phyloP scores from a whole-genome alignment of 176 grass and related monocot genomes.

The Musa schizocarpa region DNA sequence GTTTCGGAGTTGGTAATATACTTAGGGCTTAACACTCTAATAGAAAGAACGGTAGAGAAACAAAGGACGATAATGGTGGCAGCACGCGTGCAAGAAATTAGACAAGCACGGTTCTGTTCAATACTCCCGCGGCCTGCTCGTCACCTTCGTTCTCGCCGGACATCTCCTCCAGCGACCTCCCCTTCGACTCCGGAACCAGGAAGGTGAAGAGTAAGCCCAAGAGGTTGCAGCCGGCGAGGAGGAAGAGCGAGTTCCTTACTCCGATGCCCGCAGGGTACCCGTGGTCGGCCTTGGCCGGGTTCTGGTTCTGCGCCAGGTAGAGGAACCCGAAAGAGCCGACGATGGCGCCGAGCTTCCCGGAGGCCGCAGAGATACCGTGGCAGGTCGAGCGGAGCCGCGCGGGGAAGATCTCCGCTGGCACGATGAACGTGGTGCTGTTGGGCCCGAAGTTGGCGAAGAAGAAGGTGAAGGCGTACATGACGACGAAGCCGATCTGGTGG shows the following conservation, averaged over 20 bases:
- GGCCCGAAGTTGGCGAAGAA: slow-evolving; percentile 53
- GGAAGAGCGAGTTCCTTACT: slow-evolving; percentile 51
- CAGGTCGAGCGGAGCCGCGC: slow-evolving; percentile 64
- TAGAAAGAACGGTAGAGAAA: too few species aligned
- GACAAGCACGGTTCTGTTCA: slow-evolving; percentile 26
- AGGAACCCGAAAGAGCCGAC: slow-evolving; percentile 64
- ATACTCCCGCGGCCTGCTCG: background rate
- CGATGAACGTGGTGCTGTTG: slow-evolving; percentile 77
- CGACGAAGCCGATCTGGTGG: slow-evolving; percentile 49
- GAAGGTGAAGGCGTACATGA: slow-evolving; percentile 58
- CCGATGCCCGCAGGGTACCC: slow-evolving; percentile 67
- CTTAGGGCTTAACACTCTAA: too few species aligned
- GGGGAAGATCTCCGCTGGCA: slow-evolving; percentile 82
- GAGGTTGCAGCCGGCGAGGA: slow-evolving; percentile 62
- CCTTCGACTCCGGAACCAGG: slow-evolving; percentile 68
- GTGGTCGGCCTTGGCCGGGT: slow-evolving; percentile 48
- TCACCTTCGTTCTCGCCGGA: slow-evolving; percentile 45
- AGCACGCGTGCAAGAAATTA: slow-evolving; percentile 6
- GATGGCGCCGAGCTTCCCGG: slow-evolving; percentile 63
- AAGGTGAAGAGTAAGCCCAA: slow-evolving; percentile 55
- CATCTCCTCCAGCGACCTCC: slow-evolving; percentile 75
- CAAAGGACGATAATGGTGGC: too few species aligned
- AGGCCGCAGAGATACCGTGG: slow-evolving; percentile 68
- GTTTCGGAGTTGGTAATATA: too few species aligned
- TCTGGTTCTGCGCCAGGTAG: slow-evolving; percentile 59